phyloP scores from a whole-genome alignment of 345 rosid genomes.

The Mercurialis annua region DNA sequence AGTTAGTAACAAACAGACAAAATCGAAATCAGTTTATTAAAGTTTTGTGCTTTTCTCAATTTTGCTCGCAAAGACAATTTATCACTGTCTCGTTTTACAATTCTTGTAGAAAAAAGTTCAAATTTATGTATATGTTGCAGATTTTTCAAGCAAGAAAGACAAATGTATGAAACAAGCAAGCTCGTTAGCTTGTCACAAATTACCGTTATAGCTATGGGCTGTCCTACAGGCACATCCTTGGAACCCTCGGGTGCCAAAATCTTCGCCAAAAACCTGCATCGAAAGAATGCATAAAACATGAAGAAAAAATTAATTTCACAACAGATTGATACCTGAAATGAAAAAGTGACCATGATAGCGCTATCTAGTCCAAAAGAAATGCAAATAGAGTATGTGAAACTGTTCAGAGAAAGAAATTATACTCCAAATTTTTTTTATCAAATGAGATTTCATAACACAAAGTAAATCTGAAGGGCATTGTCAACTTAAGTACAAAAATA shows the following conservation, averaged over 20 bases:
- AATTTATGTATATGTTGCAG: neutral
- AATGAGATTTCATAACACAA: no score
- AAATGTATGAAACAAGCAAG: neutral
- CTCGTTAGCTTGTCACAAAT: conserved; percentile 14
- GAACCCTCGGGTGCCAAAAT: conserved; percentile 81
- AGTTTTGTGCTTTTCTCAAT: neutral
- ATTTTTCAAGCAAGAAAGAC: neutral
- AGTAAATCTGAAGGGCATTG: no score
- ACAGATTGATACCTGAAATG: neutral
- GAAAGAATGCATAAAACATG: neutral
- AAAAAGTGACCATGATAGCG: neutral
- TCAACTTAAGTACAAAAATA: no score
- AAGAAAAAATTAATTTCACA: neutral
- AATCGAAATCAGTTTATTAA: neutral
- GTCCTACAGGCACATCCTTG: conserved; percentile 86
- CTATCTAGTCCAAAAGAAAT: neutral
- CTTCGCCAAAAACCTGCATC: conserved; percentile 82
- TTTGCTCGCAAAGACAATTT: neutral
- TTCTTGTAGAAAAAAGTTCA: neutral
- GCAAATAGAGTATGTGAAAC: neutral
- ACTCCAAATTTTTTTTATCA: no score
- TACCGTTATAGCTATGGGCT: conserved; percentile 86
- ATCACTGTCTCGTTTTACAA: neutral
- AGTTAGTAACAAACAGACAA: conserved; percentile 1
- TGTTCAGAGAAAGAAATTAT: neutral